A percentile compares a stretch with the other conserved stretches of the same genome.
phyloP scores from a whole-genome alignment of 768 basidiomycete genomes.

The Lentinus brumalis region DNA sequence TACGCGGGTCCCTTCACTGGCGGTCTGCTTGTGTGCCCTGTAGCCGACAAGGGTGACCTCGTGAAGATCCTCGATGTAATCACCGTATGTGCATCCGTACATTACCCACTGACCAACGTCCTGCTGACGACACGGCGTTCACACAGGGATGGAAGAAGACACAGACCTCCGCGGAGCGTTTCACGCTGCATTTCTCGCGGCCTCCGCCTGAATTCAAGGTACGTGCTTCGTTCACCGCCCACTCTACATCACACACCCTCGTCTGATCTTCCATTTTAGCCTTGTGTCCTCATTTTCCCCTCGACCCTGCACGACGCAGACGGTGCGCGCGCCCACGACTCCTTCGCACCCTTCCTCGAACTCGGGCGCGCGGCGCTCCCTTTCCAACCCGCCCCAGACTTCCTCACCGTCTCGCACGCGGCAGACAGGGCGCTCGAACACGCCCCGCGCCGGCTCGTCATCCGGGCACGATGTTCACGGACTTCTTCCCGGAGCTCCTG shows the following conservation, averaged over 20 bases:
- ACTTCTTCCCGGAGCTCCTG: slow-evolving; percentile 18
- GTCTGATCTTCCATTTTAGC: background rate
- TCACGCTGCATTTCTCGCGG: slow-evolving; percentile 21
- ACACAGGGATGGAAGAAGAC: slow-evolving; percentile 14
- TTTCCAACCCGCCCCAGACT: slow-evolving; percentile 12
- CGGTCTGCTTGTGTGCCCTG: slow-evolving; percentile 19
- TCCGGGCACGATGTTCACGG: slow-evolving; percentile 21
- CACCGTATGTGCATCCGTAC: background rate
- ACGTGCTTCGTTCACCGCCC: background rate
- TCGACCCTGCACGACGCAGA: slow-evolving; percentile 15
- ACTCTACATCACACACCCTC: too few relatives aligned
- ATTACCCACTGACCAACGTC: background rate
- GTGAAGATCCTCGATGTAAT: slow-evolving; percentile 12
- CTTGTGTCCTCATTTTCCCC: slow-evolving; percentile 17
- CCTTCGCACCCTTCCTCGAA: slow-evolving; percentile 21
- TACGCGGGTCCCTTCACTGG: slow-evolving; percentile 15
- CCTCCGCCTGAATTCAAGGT: slow-evolving; percentile 22
- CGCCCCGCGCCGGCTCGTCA: slow-evolving; percentile 19
- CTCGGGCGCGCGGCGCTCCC: slow-evolving; percentile 19
- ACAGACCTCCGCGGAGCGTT: slow-evolving; percentile 12
- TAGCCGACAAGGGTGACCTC: slow-evolving; percentile 12
- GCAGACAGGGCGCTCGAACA: slow-evolving; percentile 16
- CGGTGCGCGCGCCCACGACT: slow-evolving; percentile 13
- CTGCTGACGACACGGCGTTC: background rate
- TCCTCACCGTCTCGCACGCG: slow-evolving; percentile 19